Percentiles rank a stretch among this genome's conserved stretches.
Evolutionary conservation across 2,329 filamentous ascomycete species (phyloP).

Genomic region (Pseudocercospora crystallina): DNA sequence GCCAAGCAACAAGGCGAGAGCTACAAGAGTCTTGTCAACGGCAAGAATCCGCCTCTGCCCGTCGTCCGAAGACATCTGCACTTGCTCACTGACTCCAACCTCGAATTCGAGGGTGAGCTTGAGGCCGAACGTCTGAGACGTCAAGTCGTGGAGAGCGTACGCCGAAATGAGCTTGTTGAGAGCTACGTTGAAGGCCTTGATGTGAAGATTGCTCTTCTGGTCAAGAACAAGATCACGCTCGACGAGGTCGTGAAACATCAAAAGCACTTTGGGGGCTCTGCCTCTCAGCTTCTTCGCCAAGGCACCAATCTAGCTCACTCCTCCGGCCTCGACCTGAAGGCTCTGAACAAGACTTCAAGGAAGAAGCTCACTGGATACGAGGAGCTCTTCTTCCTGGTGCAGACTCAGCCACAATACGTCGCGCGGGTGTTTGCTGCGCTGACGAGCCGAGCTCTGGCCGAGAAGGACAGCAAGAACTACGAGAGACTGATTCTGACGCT

Average conservation of each 20-base stretch:
- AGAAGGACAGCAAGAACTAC: conserved; percentile 89
- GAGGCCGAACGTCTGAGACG: conserved; percentile 94
- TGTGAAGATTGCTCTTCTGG: conserved; percentile 95
- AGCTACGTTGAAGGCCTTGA: conserved; percentile 98
- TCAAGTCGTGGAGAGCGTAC: conserved; percentile 93
- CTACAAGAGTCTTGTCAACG: conserved; percentile 93
- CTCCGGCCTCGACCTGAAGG: conserved; percentile 86
- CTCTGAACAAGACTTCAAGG: conserved; percentile 92
- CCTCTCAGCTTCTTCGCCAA: conserved; percentile 33
- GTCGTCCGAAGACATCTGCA: conserved; percentile 99
- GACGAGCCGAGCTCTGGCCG: conserved; percentile 77
- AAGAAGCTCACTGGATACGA: conserved; percentile 97
- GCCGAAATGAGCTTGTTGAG: conserved; percentile 94
- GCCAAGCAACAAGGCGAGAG: conserved; percentile 95
- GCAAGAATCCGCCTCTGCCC: conserved; percentile 93
- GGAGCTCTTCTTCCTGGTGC: conserved; percentile 93
- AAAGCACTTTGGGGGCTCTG: conserved; percentile 80
- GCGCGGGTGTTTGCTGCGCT: conserved; percentile 82
- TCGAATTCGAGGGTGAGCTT: conserved; percentile 98
- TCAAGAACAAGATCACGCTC: conserved; percentile 99
- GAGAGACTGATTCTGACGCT: conserved; percentile 94
- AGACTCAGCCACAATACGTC: conserved; percentile 94
- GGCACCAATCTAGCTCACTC: conserved; percentile 54
- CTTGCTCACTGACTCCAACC: conserved; percentile 94
- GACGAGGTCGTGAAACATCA: conserved; percentile 98